Percentiles rank a stretch among this genome's conserved stretches.
Conservation (phyloP, 2,329 filamentous ascomycete species). For the Incumbomyces delicatus region DNA sequence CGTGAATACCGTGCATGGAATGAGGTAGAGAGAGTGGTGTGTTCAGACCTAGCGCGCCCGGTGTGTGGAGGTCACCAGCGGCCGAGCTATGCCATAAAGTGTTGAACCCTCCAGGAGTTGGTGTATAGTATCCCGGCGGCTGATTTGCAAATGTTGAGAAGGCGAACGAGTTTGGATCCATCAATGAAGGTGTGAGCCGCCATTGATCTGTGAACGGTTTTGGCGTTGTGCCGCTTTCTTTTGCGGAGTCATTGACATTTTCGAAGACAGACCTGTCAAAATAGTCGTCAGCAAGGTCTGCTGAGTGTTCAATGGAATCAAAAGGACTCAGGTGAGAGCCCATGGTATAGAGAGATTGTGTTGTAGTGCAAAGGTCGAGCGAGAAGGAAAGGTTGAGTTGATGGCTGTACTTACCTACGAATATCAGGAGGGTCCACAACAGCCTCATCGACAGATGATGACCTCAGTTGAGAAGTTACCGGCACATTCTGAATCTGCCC, state of each 20-base stretch:
- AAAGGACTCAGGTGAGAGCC: constrained; percentile 9
- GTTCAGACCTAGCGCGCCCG: constrained; percentile 57
- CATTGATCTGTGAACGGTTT: constrained; percentile 70
- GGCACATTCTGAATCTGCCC: constrained; percentile 33
- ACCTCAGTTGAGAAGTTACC: constrained; percentile 27
- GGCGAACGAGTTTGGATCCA: constrained; percentile 75
- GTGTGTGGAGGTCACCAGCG: constrained; percentile 79
- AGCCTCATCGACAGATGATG: constrained; percentile 21
- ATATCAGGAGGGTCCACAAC: constrained; percentile 17
- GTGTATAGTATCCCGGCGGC: constrained; percentile 74
- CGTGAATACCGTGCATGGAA: constrained; percentile 53
- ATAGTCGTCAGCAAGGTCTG: constrained; percentile 14
- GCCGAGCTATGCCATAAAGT: constrained; percentile 67
- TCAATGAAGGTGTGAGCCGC: constrained; percentile 77
- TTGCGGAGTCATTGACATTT: constrained; percentile 42
- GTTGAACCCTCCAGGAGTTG: constrained; percentile 71
- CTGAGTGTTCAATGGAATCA: not conserved
- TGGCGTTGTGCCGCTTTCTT: constrained; percentile 75
- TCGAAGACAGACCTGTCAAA: constrained; percentile 31
- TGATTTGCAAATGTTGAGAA: constrained; percentile 74
- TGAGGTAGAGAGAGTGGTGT: constrained; percentile 75
- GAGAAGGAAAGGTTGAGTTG: constrained; percentile 4
- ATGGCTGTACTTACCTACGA: constrained; percentile 17
- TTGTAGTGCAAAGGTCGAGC: constrained; percentile 5
- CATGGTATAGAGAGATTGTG: constrained; percentile 9